phyloP scores from a whole-genome alignment of 2,329 filamentous ascomycete species.

The Pyrenophora teres region DNA sequence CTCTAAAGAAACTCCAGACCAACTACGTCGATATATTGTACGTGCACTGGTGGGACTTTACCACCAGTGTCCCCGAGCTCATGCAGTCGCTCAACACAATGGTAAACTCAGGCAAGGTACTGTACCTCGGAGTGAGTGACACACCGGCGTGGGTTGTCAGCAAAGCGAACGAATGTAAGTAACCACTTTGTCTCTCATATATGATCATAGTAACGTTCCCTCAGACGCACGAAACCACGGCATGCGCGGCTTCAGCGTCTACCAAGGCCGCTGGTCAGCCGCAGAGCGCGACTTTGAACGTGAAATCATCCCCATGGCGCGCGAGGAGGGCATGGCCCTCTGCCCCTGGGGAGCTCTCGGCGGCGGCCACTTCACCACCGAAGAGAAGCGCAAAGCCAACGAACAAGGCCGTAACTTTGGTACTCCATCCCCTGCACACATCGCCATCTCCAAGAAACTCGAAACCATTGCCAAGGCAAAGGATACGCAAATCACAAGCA shows the following conservation, averaged over 20 bases:
- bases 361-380: conserved; percentile 50
- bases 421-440: conserved; percentile 55
- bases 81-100: conserved; percentile 47
- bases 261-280: conserved; percentile 68
- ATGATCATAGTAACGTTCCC: background rate
- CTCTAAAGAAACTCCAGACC: conserved; percentile 50
- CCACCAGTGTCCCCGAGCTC: conserved; percentile 43
- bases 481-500: conserved; percentile 61
- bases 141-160: conserved; percentile 51
- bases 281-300: conserved; percentile 69
- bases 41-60: conserved; percentile 51
- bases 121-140: conserved; percentile 48
- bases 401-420: conserved; percentile 45
- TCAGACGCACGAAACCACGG: conserved; percentile 68
- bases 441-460: conserved; percentile 60
- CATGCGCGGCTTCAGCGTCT: conserved; percentile 71
- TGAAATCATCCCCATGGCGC: conserved; percentile 70
- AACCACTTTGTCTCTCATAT: background rate
- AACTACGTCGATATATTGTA: conserved; percentile 49
- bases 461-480: conserved; percentile 63
- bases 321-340: conserved; percentile 65
- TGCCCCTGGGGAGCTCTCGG: conserved; percentile 61
- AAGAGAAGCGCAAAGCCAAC: conserved; percentile 34
- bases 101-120: conserved; percentile 44
- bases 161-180: conserved; percentile 53